phyloP scores from a whole-genome alignment of 1,284 basidiomycete species.

The Grifola frondosa region DNA sequence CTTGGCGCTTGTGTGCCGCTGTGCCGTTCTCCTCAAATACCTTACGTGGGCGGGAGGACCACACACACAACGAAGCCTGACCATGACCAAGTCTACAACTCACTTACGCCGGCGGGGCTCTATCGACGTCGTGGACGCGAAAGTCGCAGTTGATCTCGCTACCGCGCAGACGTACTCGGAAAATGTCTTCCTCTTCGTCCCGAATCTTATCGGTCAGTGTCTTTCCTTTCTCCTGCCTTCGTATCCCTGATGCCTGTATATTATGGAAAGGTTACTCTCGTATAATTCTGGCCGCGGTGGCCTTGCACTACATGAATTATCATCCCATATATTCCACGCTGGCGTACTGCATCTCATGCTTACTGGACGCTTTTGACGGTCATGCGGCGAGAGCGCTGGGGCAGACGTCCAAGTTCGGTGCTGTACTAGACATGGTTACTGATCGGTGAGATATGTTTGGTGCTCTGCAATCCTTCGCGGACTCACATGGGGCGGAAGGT shows the following conservation, averaged over 20 bases:
- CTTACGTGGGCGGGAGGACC: constrained; percentile 18
- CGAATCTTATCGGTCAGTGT: constrained; percentile 87
- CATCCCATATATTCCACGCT: constrained; percentile 93
- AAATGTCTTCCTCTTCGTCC: constrained; percentile 95
- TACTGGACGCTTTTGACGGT: constrained; percentile 96
- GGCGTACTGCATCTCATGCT: constrained; percentile 88
- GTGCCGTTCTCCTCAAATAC: constrained; percentile 8
- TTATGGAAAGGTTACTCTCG: constrained; percentile 77
- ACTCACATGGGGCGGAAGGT: constrained; percentile 48
- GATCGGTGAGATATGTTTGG: constrained; percentile 67
- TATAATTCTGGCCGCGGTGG: constrained; percentile 86
- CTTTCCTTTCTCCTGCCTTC: constrained; percentile 3
- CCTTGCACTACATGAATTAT: constrained; percentile 92
- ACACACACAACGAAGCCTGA: constrained; percentile 14
- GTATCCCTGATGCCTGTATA: constrained; percentile 1
- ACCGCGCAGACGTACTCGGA: constrained; percentile 82
- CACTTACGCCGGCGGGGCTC: constrained; percentile 28
- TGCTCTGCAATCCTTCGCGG: neutral
- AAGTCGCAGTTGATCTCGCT: constrained; percentile 79
- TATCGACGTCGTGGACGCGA: constrained; percentile 73
- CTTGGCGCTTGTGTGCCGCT: constrained; percentile 14
- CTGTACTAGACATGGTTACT: constrained; percentile 99
- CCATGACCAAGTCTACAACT: constrained; percentile 26
- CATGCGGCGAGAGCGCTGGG: constrained; percentile 87
- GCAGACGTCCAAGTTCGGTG: constrained; percentile 96